These are phyloP conservation scores for Xylaria longipes DNA, from an alignment of 495 filamentous ascomycete species.

Conservation along the genomic window DNA sequence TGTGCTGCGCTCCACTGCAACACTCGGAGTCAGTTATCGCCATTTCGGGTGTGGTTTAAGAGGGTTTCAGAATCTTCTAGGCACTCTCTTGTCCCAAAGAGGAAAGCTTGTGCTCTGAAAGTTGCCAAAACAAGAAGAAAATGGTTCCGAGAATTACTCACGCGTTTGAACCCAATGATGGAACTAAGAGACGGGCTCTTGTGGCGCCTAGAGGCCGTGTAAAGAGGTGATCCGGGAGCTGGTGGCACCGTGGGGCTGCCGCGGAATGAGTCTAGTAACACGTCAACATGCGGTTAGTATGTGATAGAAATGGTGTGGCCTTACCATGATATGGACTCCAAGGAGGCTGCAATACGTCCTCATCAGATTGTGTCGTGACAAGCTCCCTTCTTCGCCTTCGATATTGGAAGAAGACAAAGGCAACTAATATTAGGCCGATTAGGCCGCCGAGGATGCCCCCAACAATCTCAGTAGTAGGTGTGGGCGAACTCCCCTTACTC, in stretches of 20 bases:
- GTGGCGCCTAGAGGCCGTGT: neutral
- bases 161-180: constrained; percentile 9
- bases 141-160: too few species aligned
- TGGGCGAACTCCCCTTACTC: neutral
- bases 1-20: neutral
- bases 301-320: neutral
- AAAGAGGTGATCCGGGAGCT: neutral
- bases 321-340: constrained; percentile 19
- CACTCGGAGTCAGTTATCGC: too few species aligned
- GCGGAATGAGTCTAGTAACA: neutral
- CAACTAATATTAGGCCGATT: constrained; percentile 12
- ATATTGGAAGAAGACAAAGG: constrained; percentile 17
- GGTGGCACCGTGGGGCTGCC: neutral
- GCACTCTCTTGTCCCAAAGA: too few species aligned
- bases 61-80: too few species aligned
- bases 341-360: neutral
- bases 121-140: too few species aligned
- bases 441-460: constrained; percentile 27
- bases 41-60: too few species aligned
- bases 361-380: neutral
- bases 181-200: constrained; percentile 10
- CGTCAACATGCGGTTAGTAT: neutral
- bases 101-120: too few species aligned
- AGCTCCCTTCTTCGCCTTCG: constrained; percentile 1
- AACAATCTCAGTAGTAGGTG: constrained; percentile 20